phyloP scores from a whole-genome alignment of 2,329 filamentous ascomycete species.

The Fusarium sp. region DNA sequence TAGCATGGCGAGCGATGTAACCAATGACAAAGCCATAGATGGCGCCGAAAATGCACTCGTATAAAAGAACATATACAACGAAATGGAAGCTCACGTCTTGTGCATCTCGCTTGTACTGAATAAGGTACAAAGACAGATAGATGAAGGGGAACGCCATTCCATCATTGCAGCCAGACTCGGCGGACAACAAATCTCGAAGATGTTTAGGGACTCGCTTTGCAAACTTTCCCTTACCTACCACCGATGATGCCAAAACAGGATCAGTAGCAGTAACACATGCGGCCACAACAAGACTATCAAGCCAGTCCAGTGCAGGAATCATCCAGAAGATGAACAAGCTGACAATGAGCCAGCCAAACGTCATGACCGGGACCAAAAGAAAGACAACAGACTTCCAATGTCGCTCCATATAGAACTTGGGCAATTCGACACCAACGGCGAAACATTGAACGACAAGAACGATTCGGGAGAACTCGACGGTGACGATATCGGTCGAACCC shows the following conservation, averaged over 20 bases:
- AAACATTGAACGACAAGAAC: slow-evolving; percentile 94
- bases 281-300: slow-evolving; percentile 87
- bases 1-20: slow-evolving; percentile 90
- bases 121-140: slow-evolving; percentile 90
- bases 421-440: slow-evolving; percentile 89
- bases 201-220: slow-evolving; percentile 98
- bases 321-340: slow-evolving; percentile 97
- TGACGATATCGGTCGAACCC: slow-evolving; percentile 88
- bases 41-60: slow-evolving; percentile 95
- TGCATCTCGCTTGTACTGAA: slow-evolving; percentile 80
- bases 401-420: slow-evolving; percentile 95
- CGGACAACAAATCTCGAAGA: slow-evolving; percentile 92
- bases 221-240: slow-evolving; percentile 99
- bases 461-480: slow-evolving; percentile 88
- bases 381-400: slow-evolving; percentile 95
- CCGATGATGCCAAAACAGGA: slow-evolving; percentile 94
- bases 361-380: slow-evolving; percentile 95
- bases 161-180: slow-evolving; percentile 98
- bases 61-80: slow-evolving; percentile 89
- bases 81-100: slow-evolving; percentile 82
- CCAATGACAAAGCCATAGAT: slow-evolving; percentile 89
- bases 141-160: slow-evolving; percentile 99
- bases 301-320: slow-evolving; percentile 81
- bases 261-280: slow-evolving; percentile 98
- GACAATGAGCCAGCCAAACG: slow-evolving; percentile 92